Evolutionary conservation across 1,284 basidiomycete genomes (phyloP).

Genomic region (Pascua guehoae): DNA sequence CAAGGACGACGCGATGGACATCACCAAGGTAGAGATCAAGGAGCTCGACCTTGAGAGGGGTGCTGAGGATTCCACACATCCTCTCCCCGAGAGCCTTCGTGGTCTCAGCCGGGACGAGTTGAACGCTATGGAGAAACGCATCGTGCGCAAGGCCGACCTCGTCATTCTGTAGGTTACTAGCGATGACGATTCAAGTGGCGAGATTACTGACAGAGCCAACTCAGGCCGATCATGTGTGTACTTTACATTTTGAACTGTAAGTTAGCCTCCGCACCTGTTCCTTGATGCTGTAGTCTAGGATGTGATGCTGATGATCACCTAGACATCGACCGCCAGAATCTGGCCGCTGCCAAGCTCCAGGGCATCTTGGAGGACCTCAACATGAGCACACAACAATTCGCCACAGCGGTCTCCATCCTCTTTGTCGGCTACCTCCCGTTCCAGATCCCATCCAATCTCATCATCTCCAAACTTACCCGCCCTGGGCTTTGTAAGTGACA

Average conservation of each 20-base stretch:
- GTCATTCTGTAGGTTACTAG: constrained; percentile 13
- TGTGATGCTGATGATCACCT: neutral
- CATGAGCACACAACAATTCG: constrained; percentile 32
- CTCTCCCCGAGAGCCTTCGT: constrained; percentile 12
- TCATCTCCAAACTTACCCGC: constrained; percentile 28
- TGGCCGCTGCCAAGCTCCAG: constrained; percentile 38
- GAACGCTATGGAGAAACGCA: constrained; percentile 22
- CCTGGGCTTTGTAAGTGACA: constrained; percentile 31
- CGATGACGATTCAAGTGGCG: neutral
- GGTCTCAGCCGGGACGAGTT: constrained; percentile 32
- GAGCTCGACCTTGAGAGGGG: no score
- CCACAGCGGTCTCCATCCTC: constrained; percentile 45
- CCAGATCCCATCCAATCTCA: constrained; percentile 10
- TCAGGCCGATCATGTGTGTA: constrained; percentile 4
- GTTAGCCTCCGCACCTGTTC: neutral
- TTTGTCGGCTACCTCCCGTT: constrained; percentile 30
- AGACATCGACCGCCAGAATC: constrained; percentile 23
- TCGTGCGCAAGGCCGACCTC: constrained; percentile 23
- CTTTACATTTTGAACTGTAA: constrained; percentile 11
- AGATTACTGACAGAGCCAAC: neutral
- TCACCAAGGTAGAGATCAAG: no score
- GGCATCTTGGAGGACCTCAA: constrained; percentile 32
- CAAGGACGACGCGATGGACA: no score
- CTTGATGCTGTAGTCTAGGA: neutral
- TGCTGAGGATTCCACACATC: no score